Base-by-base conservation (phyloP, 306 rosid species). In the Prunus salicina region DNA sequence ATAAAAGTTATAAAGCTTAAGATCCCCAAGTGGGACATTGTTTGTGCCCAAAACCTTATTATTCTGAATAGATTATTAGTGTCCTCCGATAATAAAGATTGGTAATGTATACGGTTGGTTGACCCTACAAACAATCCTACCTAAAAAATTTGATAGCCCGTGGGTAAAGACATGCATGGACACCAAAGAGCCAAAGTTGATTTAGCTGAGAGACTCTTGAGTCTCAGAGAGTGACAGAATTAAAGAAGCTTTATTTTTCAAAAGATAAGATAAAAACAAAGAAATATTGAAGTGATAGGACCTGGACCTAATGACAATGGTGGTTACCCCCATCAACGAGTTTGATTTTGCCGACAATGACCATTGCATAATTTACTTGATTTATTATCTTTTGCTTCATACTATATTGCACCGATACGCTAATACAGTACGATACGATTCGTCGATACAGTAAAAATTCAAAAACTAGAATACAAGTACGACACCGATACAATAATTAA, bases 281-380 rank as follows among this genome's bases (percentile, higher is more conserved):
- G 50, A 80, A 80, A 74, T 32, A 47, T 64, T 76, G 46, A 64
- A 76, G 81, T 55, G 74, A 62, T 52, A 62, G 77, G 43, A 56
- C 52, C 67, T 43, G 47, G 63, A 34, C 19, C 27, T 50, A 69
- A 69, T 69, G 61, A 20, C 19, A 8, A 53, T 56, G 69, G 52
- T 69, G 77, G 53, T 38, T 9, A 38, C 43, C 43, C 80, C 80
- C 84, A 76, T 69, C 27, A 55, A 76, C 53, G 61, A 55, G 28
- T 52, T 55, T 75, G 28, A 69, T 68, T 52, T 55, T 12, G 28
- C 22, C 16, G 49, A 9, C 16, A 68, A 63, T 76, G 56, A 41
- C 49, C 63, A 41, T 30, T 38, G 9, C 43, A 8, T 38, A 38
- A 38, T 38, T 38, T 38, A 38, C 43, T 38, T 38, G 9, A 38